phyloP scores from a whole-genome alignment of 2,329 filamentous ascomycete genomes.

The Cladosporium sp. region DNA sequence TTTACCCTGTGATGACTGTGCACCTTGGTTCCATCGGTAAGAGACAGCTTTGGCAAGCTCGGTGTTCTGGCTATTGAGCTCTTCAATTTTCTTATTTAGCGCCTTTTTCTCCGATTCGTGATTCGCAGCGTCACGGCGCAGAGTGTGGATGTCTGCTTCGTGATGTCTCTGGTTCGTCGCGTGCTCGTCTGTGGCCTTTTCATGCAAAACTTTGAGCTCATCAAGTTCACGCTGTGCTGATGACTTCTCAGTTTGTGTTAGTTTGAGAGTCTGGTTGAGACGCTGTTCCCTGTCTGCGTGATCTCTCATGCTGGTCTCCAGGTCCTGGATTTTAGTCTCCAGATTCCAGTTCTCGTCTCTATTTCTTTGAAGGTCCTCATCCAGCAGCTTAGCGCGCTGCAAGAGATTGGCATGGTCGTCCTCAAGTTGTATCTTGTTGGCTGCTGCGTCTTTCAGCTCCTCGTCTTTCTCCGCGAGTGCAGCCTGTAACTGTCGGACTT shows the following conservation, averaged over 20 bases:
- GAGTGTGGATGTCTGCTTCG: constrained; percentile 79
- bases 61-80: constrained; percentile 81
- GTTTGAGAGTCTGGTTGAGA: constrained; percentile 66
- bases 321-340: constrained; percentile 85
- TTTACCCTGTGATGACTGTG: constrained; percentile 21
- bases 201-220: constrained; percentile 74
- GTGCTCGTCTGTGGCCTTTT: constrained; percentile 78
- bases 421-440: constrained; percentile 75
- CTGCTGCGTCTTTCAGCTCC: constrained; percentile 66
- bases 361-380: constrained; percentile 92
- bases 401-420: constrained; percentile 73
- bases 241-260: constrained; percentile 69
- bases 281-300: constrained; percentile 77
- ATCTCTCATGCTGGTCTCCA: constrained; percentile 68
- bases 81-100: constrained; percentile 80
- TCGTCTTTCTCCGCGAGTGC: constrained; percentile 85
- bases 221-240: constrained; percentile 80
- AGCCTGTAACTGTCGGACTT: constrained; percentile 84
- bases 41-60: constrained; percentile 83
- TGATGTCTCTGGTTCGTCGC: constrained; percentile 71
- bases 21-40: constrained; percentile 56
- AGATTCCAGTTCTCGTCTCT: constrained; percentile 99
- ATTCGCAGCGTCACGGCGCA: constrained; percentile 73
- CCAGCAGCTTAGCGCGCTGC: constrained; percentile 73
- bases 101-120: constrained; percentile 73